phyloP scores from a whole-genome alignment of 345 rosid species.

The Orychophragmus violaceus region DNA sequence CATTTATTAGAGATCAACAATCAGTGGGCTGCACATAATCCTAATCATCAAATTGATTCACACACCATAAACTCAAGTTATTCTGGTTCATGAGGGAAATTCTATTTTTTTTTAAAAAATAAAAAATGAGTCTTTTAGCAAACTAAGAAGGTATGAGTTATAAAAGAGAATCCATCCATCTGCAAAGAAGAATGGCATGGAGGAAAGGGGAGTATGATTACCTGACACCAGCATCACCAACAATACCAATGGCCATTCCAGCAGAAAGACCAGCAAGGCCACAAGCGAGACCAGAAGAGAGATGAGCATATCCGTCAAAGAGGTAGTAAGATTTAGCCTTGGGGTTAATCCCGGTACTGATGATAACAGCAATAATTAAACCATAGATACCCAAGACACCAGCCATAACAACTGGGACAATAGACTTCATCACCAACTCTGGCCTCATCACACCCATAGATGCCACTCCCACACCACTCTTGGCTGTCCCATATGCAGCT shows the following conservation, averaged over 20 bases:
- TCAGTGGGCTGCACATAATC: no score
- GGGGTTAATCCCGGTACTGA: conserved; percentile 89
- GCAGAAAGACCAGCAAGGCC: conserved; percentile 96
- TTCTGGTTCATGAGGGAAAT: background rate
- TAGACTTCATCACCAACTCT: conserved; percentile 92
- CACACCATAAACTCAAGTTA: background rate
- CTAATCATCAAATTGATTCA: no score
- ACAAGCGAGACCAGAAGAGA: conserved; percentile 92
- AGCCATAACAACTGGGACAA: conserved; percentile 98
- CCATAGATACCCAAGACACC: conserved; percentile 97
- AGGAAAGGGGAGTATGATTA: conserved; percentile 16
- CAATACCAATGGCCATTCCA: conserved; percentile 96
- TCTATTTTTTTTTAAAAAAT: no score
- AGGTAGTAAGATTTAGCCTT: conserved; percentile 91
- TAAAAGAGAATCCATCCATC: background rate
- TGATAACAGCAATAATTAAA: conserved; percentile 86
- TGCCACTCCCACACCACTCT: conserved; percentile 94
- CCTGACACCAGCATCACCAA: conserved; percentile 98
- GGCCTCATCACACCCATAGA: conserved; percentile 99
- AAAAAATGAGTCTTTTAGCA: background rate
- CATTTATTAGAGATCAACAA: no score
- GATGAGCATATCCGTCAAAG: conserved; percentile 89
- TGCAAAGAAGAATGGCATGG: background rate
- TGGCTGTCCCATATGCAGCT: conserved; percentile 94
- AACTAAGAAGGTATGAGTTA: background rate